phyloP scores from a whole-genome alignment of 2,329 filamentous ascomycete genomes.

The Sphaerulina vaccinii region DNA sequence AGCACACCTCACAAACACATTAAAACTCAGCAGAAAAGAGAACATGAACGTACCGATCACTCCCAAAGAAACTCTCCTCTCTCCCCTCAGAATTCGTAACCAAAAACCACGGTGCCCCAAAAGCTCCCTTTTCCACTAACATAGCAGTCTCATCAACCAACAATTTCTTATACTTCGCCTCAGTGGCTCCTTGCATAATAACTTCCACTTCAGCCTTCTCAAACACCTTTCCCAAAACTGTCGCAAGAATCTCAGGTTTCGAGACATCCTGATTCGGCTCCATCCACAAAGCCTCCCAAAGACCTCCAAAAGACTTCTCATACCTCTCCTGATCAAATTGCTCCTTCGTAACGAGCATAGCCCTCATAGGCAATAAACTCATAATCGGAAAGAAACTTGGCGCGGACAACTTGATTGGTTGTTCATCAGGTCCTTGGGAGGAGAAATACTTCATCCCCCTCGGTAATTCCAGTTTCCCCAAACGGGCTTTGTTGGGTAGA shows the following conservation, averaged over 20 bases:
- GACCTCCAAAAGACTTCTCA: constrained; percentile 53
- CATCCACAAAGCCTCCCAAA: constrained; percentile 65
- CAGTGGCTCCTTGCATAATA: constrained; percentile 36
- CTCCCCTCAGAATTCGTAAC: constrained; percentile 59
- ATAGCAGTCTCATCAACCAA: constrained; percentile 25
- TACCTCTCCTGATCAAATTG: constrained; percentile 52
- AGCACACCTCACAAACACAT: too few relatives aligned
- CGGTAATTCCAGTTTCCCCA: constrained; percentile 52
- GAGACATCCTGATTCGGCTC: constrained; percentile 57
- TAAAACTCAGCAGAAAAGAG: neutral
- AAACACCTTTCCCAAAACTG: constrained; percentile 50
- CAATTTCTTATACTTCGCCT: constrained; percentile 26
- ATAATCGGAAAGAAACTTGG: constrained; percentile 60
- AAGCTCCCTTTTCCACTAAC: constrained; percentile 60
- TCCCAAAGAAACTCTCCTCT: constrained; percentile 72
- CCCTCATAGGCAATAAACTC: constrained; percentile 44
- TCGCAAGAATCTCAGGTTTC: constrained; percentile 54
- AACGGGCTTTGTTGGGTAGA: constrained; percentile 64
- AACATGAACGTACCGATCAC: constrained; percentile 49
- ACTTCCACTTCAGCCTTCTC: constrained; percentile 29
- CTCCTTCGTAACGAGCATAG: constrained; percentile 64
- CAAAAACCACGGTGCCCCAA: constrained; percentile 75
- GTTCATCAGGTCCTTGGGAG: too few relatives aligned
- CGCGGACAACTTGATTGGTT: constrained; percentile 40
- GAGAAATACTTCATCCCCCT: constrained; percentile 57